Evolutionary conservation across 495 filamentous ascomycete species (phyloP), one percentile per base, ranked within the genome.

Genomic region (Lindgomyces ingoldianus): DNA sequence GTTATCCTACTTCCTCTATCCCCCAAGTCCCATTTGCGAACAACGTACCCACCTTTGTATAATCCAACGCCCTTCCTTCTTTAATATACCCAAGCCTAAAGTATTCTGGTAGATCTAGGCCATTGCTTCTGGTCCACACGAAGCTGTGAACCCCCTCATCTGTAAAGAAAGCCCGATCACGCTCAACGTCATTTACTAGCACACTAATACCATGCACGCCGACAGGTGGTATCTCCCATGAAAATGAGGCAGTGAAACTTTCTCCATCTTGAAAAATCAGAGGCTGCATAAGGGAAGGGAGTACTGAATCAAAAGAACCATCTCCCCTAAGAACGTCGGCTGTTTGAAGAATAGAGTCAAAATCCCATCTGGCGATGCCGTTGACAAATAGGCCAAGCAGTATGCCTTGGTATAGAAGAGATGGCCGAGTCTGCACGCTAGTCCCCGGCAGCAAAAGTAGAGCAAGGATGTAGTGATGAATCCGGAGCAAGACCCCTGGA

Each of bases 391-490:
- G 78, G 16, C 93, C 93, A 3, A 98, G 73, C 1, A 98, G 76
- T 11, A 98, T 74, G 1, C 93, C 93, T 71, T 96, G 91, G 59
- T 89, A 96, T 4, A 94, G 72, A 14, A 96, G 74, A 0, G 84
- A 85, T 0, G 88, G 86, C 0, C 93, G 83, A 0, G 89, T 96
- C 57, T 93, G 91, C 39, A 96, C 81, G 44, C 84, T 83, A 0
- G 93, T 96, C 0, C 91, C 91, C 0, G 74, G 93, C 16, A 96
- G 84, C 0, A 98, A 81, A 1, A 98, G 78, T 26, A 89, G 79
- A 8, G 89, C 91, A 16, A 98, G 82, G 65, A 98, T 88, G 68
- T 98, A 98, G 70, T 98, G 94, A 70, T 98, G 95, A 53, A 98
- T 92, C 4, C 94, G 84, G 48, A 98, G 82, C 47, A 82, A 86